A percentile compares a stretch with the other conserved stretches of the same genome.
Evolutionary conservation across 257 asterid species (phyloP).

Genomic region (Solanum sitiens): DNA sequence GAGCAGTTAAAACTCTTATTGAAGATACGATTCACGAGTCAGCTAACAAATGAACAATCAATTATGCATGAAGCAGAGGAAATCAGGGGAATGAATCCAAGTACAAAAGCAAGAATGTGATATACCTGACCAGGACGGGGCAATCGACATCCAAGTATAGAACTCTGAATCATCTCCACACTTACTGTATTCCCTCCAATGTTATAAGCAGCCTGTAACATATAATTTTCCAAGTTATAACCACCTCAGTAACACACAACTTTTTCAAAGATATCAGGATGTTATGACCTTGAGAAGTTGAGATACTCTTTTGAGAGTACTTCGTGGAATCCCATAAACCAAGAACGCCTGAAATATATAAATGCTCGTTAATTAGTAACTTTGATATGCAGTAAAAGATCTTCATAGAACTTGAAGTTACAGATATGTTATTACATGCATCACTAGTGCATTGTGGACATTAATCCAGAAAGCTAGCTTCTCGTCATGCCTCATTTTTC

Average conservation of each 20-base stretch:
- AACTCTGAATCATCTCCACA: constrained; percentile 71
- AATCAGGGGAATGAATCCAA: neutral
- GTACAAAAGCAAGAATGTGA: neutral
- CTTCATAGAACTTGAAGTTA: neutral
- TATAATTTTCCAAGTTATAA: neutral
- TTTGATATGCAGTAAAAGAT: neutral
- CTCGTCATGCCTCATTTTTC: constrained; percentile 67
- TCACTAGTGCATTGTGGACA: constrained; percentile 79
- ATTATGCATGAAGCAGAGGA: neutral
- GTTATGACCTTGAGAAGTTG: constrained; percentile 57
- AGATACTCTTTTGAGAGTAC: constrained; percentile 57
- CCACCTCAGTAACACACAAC: neutral
- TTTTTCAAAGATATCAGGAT: neutral
- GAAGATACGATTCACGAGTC: neutral
- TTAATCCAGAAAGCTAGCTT: constrained; percentile 93
- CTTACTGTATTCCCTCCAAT: constrained; percentile 76
- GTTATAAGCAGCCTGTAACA: constrained; percentile 70
- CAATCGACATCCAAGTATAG: constrained; percentile 55
- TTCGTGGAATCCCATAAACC: constrained; percentile 65
- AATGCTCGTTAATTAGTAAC: neutral
- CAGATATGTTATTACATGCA: constrained; percentile 54
- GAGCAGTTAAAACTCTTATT: neutral
- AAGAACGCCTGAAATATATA: constrained; percentile 50
- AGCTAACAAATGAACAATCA: neutral
- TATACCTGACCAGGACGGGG: constrained; percentile 87